Evolutionary conservation across 805 yeast species (phyloP), one percentile per base, ranked within the genome.

Genomic region (Zygosaccharomyces rouxii): DNA sequence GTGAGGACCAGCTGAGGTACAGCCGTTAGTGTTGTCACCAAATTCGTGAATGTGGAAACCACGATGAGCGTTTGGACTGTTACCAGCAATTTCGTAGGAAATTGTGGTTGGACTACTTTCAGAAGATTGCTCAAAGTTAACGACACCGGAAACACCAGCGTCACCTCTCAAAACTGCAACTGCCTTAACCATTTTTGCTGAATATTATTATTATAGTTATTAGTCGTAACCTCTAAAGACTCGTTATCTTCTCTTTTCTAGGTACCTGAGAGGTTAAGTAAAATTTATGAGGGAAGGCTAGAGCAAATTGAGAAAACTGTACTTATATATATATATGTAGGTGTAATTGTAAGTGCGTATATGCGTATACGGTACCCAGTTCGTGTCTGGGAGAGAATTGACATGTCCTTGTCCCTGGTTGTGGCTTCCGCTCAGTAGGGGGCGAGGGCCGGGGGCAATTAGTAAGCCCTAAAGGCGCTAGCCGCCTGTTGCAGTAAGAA

Each of bases 21-120:
- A 94, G 58, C 99, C 99, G 71, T 94, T 94, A 74, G 99, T 62
- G 53, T 66, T 89, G 78, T 94, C 99, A 76, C 99, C 99, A 66
- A 94, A 94, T 68, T 88, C 85, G 74, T 94, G 99, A 68, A 94
- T 76, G 79, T 94, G 99, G 96, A 94, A 92, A 46, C 99, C 99
- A 73, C 96, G 84, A 68, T 78, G 74, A 44, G 96, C 92, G 64
- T 87, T 84, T 53, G 97, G 76, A 57, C 81, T 83, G 73, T 89
- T 88, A 70, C 99, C 99, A 50, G 80, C 64, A 67, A 94, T 86
- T 64, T 92, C 95, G 83, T 89, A 94, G 19, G 89, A 60, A 60
- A 94, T 78, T 41, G 88, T 84, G 66, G 96, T 88, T 71, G 95
- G 95, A 33, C 79, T 89, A 47, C 75, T 64, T 70, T 86, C 97